Base-by-base conservation (phyloP, 192 early-diverging fungal genomes). In the Umbelopsis ramanniana region DNA sequence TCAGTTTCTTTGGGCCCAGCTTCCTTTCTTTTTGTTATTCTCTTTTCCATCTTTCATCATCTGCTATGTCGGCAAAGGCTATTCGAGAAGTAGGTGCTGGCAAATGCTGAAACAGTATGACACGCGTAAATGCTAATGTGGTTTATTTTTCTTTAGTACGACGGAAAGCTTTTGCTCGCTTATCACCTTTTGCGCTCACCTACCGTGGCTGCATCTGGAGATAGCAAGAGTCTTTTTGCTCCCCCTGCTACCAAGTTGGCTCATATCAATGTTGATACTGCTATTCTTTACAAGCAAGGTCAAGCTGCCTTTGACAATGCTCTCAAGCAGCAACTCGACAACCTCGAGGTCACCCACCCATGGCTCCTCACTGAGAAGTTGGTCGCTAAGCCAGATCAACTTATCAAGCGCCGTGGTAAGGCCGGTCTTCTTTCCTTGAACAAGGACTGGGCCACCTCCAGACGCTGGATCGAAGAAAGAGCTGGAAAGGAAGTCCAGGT, bases 341-440 rank as follows among this genome's bases (percentile, higher is more conserved):
- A 81, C 46, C 84, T 91, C 24, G 95, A 96, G 83, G 82, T 81
- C 55, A 87, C 82, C 50, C 86, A 97, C 85, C 93, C 94, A 29
- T 99, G 95, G 96, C 81, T 97, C 66, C 66, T 87, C 70, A 88
- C 88, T 52, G 83, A 79, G 17, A 95, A 95, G 78, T 86, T 97
- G 71, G 97, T 99, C 50, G 96, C 91, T 82, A 99, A 99, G 84
- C 97, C 97, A 23, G 97, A 99, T 82, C 96, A 97, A 82, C 85
- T 99, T 57, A 97, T 99, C 85, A 99, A 99, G 86, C 91, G 97
- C 70, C 87, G 97, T 68, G 97, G 97, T 46, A 99, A 99, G 89
- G 91, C 93, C 74, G 97, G 97, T 53, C 86, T 99, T 46, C 84
- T 99, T 35, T 88, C 93, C 57, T 89, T 99, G 72, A 96, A 97